Percentiles rank a stretch among this genome's conserved stretches.
Conservation (phyloP, 495 filamentous ascomycete species). For the Stereocaulon alpinum region DNA sequence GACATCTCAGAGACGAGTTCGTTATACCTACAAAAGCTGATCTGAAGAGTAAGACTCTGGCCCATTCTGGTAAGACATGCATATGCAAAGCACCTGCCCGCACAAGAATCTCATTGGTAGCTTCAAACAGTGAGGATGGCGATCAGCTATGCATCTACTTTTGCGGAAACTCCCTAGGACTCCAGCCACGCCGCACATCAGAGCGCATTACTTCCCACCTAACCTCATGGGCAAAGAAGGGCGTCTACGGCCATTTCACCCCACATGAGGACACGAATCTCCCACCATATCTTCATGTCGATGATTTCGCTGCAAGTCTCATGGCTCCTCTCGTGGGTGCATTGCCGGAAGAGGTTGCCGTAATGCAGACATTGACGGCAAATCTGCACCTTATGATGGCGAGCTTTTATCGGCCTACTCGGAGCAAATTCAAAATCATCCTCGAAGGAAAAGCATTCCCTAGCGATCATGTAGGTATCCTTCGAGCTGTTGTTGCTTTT, state of each 20-base stretch:
- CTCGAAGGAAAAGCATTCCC: conserved; percentile 92
- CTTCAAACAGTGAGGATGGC: conserved; percentile 24
- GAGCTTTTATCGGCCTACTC: conserved; percentile 76
- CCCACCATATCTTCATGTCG: conserved; percentile 72
- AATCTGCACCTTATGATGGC: conserved; percentile 89
- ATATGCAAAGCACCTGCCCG: conserved; percentile 8
- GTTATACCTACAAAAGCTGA: conserved; percentile 73
- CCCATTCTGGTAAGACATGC: conserved; percentile 28
- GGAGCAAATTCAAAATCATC: conserved; percentile 76
- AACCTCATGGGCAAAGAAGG: conserved; percentile 79
- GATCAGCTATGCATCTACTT: conserved; percentile 62
- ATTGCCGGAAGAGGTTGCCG: conserved; percentile 63
- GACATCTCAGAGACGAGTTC: conserved; percentile 63
- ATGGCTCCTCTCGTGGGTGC: conserved; percentile 87
- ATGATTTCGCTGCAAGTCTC: conserved; percentile 55
- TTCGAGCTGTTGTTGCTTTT: neutral
- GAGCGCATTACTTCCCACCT: conserved; percentile 69
- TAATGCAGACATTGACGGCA: conserved; percentile 88
- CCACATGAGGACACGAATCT: conserved; percentile 64
- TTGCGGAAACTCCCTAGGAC: conserved; percentile 92
- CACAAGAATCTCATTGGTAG: conserved; percentile 8
- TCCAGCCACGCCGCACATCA: conserved; percentile 67
- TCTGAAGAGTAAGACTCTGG: conserved; percentile 55
- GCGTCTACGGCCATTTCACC: conserved; percentile 88
- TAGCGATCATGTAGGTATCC: conserved; percentile 62